Evolutionary conservation across 305 asterid species (phyloP).

Genomic region (Galium porrigens): DNA sequence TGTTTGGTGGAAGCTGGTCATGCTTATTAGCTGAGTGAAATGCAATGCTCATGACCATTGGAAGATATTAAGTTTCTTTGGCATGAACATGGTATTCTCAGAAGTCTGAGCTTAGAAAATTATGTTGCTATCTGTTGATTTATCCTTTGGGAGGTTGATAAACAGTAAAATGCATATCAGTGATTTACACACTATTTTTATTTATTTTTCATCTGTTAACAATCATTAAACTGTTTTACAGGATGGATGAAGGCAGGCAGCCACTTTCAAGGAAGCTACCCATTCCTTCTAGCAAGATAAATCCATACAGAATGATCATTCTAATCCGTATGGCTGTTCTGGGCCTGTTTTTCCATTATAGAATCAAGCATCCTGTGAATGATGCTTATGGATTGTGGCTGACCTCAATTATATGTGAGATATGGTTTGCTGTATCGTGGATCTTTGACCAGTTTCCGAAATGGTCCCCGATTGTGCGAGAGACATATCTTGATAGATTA

Average conservation of each 20-base stretch:
- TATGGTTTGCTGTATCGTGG: constrained; percentile 96
- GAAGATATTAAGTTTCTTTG: neutral
- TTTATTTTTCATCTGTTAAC: neutral
- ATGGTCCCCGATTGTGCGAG: constrained; percentile 75
- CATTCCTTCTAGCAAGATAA: constrained; percentile 78
- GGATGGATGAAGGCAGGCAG: constrained; percentile 99
- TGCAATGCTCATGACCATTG: constrained; percentile 4
- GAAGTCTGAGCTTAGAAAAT: neutral
- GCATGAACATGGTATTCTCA: neutral
- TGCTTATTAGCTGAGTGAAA: constrained; percentile 7
- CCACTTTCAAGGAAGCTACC: constrained; percentile 88
- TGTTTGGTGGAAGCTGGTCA: constrained; percentile 1
- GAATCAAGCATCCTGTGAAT: constrained; percentile 74
- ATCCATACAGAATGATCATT: constrained; percentile 75
- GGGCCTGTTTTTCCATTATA: constrained; percentile 76
- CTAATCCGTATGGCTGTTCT: constrained; percentile 59
- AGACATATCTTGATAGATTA: constrained; percentile 81
- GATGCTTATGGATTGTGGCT: constrained; percentile 92
- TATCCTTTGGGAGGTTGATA: neutral
- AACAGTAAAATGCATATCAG: neutral
- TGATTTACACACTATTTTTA: constrained; percentile 2
- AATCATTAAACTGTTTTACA: constrained; percentile 17
- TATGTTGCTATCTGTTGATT: neutral
- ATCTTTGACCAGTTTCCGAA: constrained; percentile 86
- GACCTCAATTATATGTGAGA: constrained; percentile 80